Base-by-base conservation (phyloP, 2,329 filamentous ascomycete species). In the Apiospora marii region DNA sequence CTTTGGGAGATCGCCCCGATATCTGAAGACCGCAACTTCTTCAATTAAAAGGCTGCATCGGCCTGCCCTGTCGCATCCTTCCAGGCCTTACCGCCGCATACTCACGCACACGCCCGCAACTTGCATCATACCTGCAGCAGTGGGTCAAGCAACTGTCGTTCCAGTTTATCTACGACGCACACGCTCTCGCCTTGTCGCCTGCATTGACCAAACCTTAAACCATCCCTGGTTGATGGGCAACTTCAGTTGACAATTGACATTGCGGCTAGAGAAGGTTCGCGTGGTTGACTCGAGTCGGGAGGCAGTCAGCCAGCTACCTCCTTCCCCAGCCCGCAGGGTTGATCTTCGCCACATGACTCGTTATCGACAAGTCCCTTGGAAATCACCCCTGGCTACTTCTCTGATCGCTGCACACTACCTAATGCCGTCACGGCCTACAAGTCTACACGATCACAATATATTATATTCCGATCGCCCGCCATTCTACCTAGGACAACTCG, bases 271-370 rank as follows among this genome's bases (percentile, higher is more conserved):
- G 53, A 64, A 64, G 58, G 58, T 64, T 41, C 22, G 53, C 5
- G 30, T 34, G 34, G 37, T 41, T 41, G 58, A 64, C 58, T 64
- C 22, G 34, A 64, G 58, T 41, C 58, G 58, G 58, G 3, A n/a
- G 16, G 30, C 37, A 64, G 58, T n/a, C 34, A 41, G 53, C 58
- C 58, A 64, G 22, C 34, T 41, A 30, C 58, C 58, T 41, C 7
- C 10, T 37, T 64, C 58, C 58, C 58, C 58, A 64, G 58, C 58
- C 58, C n/a, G 46, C 46, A 19, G n/a, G 46, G 46, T 49, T 41
- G 58, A 64, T 64, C 30, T n/a, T 19, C 58, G 58, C 34, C 34
- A 64, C 58, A 37, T 64, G 58, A 64, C 58, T 64, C 58, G 58
- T 41, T 41, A 22, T 41, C 30, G 58, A 41, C 58, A 41, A 22